Evolutionary conservation across 2,329 filamentous ascomycete species (phyloP), one percentile per base, ranked within the genome.

Genomic region (Xylaria hypoxylon): DNA sequence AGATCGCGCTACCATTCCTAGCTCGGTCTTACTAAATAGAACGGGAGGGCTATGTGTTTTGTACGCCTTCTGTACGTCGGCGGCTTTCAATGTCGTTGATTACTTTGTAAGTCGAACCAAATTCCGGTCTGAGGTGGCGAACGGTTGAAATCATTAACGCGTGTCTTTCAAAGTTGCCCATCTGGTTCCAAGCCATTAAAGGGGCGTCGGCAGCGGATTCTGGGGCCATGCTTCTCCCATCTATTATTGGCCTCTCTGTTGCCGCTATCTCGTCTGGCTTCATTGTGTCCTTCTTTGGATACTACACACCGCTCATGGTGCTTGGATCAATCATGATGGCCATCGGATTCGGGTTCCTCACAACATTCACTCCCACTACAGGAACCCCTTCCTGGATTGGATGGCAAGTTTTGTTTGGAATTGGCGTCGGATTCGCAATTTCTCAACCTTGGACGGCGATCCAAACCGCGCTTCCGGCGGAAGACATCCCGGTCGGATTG

Each of bases 121-220:
- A 2, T 26, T 13, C 11, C 33, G 19, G 11, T 1, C 13, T 8
- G 28, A 48, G 8, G 4, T n/a, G 22, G 19, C 13, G 15, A 61
- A 11, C 17, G 1, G 13, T n/a, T 3, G 6, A 5, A 11, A 42
- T 57, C 44, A 47, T 35, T 58, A 22, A 58, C 55, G 17, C 17
- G 17, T 33, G 15, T 45, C 26, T 22, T 53, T 35, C n/a, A 61
- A 44, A 67, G 55, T 31, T 67, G 51, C 65, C 65, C 15, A 65
- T 68, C 17, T 68, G 65, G 65, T 68, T 68, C 26, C 65, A 68
- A 60, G 65, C 65, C 15, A 62, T 68, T 13, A 56, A 60, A 28
- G 62, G 65, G 2, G 65, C 60, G 26, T 65, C 62, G 15, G 65
- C 62, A 33, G 58, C 40, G 3, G 22, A 58, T 17, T 68, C 62